Base-by-base conservation (phyloP, 306 rosid genomes). In the Carpinus fangiana region DNA sequence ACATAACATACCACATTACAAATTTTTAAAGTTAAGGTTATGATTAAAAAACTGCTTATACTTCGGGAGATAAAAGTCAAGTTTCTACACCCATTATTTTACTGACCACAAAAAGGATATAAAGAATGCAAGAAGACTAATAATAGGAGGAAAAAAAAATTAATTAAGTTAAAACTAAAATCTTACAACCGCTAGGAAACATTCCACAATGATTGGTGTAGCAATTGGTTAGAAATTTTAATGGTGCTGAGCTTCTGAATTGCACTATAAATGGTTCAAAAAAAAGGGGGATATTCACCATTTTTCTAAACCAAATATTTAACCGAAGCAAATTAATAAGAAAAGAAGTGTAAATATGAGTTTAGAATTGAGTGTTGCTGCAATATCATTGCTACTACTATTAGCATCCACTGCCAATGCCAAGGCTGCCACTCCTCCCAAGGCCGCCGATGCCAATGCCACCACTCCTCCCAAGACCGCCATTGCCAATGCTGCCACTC, bases 331-430 rank as follows among this genome's bases (percentile, higher is more conserved):
- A 41, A 41, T 41, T 41, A 41, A 41, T 7, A 41, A 41, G 45
- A 41, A 41, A 41, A 41, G 8, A 6, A 41, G 45, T 5, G 45
- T 41, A 41, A 41, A 55, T 20, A 80, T 80, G 80, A 76, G 46
- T 72, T 8, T 57, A 72, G 77, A 59, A 62, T 21, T 61, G 73
- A 34, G 4, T 46, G 0, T 43, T 0, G 26, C 50, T 2, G 1
- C 61, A 5, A 12, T 75, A 50, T 4, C 57, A 14, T 9, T 69
- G 53, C 3, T 73, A 2, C 12, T 67, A 17, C 21, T 67, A 13
- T 10, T 43, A 18, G 23, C 31, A 14, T 55, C 61, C 18, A 36
- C 65, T 12, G 36, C 23, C 2, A 51, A 34, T 3, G 75, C 53
- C 31, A 31, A 31, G 2, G 34, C 34, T 2, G 34, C 34, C 34